Base-by-base conservation (phyloP, 768 basidiomycete species). In the Coprinopsis cinerea region DNA sequence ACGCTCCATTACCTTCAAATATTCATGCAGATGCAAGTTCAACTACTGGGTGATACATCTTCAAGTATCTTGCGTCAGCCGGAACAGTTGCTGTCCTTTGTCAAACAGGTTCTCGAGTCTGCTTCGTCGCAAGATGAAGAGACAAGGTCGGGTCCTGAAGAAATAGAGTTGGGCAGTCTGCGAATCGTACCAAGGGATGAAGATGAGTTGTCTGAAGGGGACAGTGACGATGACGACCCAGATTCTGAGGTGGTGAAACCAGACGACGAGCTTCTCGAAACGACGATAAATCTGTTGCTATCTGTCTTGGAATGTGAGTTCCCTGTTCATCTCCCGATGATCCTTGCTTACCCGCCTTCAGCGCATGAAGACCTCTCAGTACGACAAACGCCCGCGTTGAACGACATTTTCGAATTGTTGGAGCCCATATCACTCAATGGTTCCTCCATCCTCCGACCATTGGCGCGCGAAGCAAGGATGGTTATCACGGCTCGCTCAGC, bases 401-500 rank as follows among this genome's bases (percentile, higher is more conserved):
- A 82, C 48, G 81, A 86, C 2, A 88, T 97, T 45, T 81, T 82
- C 54, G 64, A 74, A 0, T 70, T 83, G 37, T 72, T 93, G 7
- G 81, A 85, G 50, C 71, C 72, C 0, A 61, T 86, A 15, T 64
- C 82, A 1, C 72, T 68, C 35, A 65, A 74, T n/a, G 58, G 66
- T 2, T 76, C 81, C 0, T 60, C 68, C 47, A 59, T 71, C 0
- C 64, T 86, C 35, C 74, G 80, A 27, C 66, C 76, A 1, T 65
- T 88, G 6, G 82, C 88, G 0, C 74, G 83, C 9, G 92, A 94
- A 65, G 92, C 91, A 2, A 72, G 80, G 49, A 80, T 94, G 65
- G 84, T 93, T 11, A 81, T 96, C 62, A 88, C 87, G 2, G 86
- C 88, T 4, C 83, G 92, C 17, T 66, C 84, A 22, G 88, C 87